Conservation (phyloP, 192 early-diverging fungal species). For the Umbelopsis ramanniana region DNA sequence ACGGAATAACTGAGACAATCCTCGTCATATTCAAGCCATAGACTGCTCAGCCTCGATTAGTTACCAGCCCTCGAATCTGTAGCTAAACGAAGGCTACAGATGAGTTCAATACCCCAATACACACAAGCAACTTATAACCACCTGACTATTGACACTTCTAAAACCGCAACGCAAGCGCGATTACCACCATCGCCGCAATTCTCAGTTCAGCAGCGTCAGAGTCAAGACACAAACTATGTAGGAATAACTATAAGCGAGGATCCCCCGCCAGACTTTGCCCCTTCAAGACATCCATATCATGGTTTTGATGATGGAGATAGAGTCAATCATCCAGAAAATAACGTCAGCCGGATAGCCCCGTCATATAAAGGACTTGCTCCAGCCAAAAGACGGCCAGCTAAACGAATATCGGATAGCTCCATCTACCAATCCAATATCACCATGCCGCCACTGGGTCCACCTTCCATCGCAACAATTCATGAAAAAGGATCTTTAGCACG, state of each 20-base stretch:
- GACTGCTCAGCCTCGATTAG: too few species aligned
- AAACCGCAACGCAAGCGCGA: not conserved
- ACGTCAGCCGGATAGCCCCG: not conserved
- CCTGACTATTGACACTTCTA: not conserved
- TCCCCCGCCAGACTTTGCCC: not conserved
- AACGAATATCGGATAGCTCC: constrained; percentile 17
- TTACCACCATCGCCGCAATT: not conserved
- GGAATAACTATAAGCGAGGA: constrained; percentile 43
- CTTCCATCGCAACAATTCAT: not conserved
- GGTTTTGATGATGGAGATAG: constrained; percentile 5
- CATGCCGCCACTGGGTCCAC: not conserved
- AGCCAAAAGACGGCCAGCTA: not conserved
- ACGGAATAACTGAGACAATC: too few species aligned
- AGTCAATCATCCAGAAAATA: not conserved
- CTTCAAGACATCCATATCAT: constrained; percentile 11
- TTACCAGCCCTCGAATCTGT: not conserved
- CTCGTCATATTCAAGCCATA: too few species aligned
- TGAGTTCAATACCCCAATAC: constrained; percentile 13
- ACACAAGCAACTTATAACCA: not conserved
- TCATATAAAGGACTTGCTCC: not conserved
- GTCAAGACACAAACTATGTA: constrained; percentile 43
- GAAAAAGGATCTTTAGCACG: constrained; percentile 1
- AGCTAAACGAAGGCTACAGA: not conserved
- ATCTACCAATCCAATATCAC: not conserved
- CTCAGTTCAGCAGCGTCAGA: not conserved